phyloP scores from a whole-genome alignment of 1,284 basidiomycete species.

The Ceratobasidium sp. region DNA sequence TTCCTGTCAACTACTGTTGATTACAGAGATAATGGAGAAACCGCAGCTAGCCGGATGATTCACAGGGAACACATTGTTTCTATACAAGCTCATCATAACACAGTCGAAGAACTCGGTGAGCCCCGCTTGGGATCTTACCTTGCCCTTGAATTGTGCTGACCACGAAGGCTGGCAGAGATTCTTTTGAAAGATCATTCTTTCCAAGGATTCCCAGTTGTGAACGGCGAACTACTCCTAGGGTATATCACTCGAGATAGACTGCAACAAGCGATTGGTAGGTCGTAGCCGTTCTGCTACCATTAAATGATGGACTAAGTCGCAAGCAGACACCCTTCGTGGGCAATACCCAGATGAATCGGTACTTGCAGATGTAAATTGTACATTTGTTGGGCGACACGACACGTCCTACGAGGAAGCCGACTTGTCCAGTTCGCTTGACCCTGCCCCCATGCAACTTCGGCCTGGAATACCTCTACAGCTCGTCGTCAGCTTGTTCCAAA shows the following conservation, averaged over 20 bases:
- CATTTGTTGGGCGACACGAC: constrained; percentile 44
- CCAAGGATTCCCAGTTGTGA: constrained; percentile 73
- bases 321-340: constrained; percentile 40
- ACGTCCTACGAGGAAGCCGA: constrained; percentile 58
- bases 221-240: constrained; percentile 66
- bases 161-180: constrained; percentile 53
- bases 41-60: constrained; percentile 73
- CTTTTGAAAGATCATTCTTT: constrained; percentile 63
- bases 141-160: not conserved
- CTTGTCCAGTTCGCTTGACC: constrained; percentile 67
- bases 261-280: constrained; percentile 64
- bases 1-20: constrained; percentile 76
- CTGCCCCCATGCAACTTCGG: constrained; percentile 70
- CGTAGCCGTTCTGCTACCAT: constrained; percentile 52
- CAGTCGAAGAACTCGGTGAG: constrained; percentile 66
- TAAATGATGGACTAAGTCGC: constrained; percentile 59
- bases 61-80: constrained; percentile 63
- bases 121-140: constrained; percentile 25
- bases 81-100: constrained; percentile 64
- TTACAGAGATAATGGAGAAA: constrained; percentile 73
- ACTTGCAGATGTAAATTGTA: constrained; percentile 36
- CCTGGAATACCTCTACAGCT: constrained; percentile 76
- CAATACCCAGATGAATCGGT: constrained; percentile 40
- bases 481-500: constrained; percentile 79
- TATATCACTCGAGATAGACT: constrained; percentile 71